Evolutionary conservation across 1,284 basidiomycete species (phyloP), one percentile per base, ranked within the genome.

Genomic region (Vanrija pseudolonga): DNA sequence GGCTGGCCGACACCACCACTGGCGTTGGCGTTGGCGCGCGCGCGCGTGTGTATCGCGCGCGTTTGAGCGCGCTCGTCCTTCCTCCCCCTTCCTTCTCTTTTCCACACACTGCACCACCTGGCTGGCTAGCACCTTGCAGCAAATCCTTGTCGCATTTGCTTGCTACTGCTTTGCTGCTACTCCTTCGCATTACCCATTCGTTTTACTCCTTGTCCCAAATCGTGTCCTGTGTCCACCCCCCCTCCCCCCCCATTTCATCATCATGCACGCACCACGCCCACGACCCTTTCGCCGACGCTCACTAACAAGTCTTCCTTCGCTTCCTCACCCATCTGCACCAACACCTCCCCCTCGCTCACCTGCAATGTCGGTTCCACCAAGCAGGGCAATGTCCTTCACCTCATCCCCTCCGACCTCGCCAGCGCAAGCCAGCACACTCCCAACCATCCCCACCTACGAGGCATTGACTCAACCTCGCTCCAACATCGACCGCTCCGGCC

Each of bases 241-340:
- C n/a, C n/a, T n/a, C n/a, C n/a, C n/a, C n/a, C n/a, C 28, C 28
- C 51, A 19, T 49, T 45, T 45, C 44, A 15, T 46, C 32, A 14
- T 15, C 32, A 32, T 32, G 32, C 32, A 32, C 32, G 32, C 32
- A 32, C 32, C 32, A 3, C 32, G 11, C 32, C 32, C 32, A 32
- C 32, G 32, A 32, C 32, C 32, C 32, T 32, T 32, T 32, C 32
- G 32, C 32, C 32, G 47, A 28, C 52, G 52, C 68, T 67, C 55
- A 66, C 65, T 50, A 36, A 49, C 53, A 51, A 72, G 69, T 57
- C 60, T 69, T 49, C 66, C 68, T 40, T 61, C 64, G 20, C 56
- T 64, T 8, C 62, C 64, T 15, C 63, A 65, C 41, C 53, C 28
- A 55, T 66, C 49, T 45, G 52, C 26, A 48, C 50, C 41, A 17